Evolutionary conservation across 73 alveolate species (phyloP), one percentile per base, ranked within the genome.

Genomic region (Paramecium octaurelia): DNA sequence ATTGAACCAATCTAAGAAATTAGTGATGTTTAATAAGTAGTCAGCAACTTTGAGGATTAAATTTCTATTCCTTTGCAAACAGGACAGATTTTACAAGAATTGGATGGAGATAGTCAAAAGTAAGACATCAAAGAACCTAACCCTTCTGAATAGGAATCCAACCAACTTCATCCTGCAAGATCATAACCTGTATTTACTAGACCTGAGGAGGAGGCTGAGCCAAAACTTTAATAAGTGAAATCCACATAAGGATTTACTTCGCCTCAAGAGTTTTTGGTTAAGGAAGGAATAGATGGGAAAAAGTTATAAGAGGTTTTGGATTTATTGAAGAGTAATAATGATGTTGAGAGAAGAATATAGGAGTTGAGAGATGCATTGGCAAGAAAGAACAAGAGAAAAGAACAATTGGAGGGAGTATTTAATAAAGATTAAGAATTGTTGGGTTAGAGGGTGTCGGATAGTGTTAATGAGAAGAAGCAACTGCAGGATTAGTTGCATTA

Each of bases 301-400:
- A 64, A 34, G 12, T 27, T 64, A 64, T 3, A 27, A 31, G 84
- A 64, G 24, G 27, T 64, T 12, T 64, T 18, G 84, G 46, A 64
- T 27, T 64, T 64, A 18, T 31, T 64, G 4, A 64, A 64, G 27
- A 64, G 24, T 64, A 64, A 64, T 64, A 27, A 10, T 64, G 84
- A 64, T 29, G 50, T 11, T 8, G 84, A 64, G 11, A 64, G 12
- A 64, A 64, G 84, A 64, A 64, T 64, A 14, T 64, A 64, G 31
- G 84, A 64, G 31, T 14, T 64, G 9, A 64, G 27, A 34, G 42
- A 27, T 64, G 46, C 46, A 14, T 64, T 64, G 12, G 84, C 84
- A 64, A 64, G 84, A 24, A 64, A 64, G 27, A 64, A 64, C 12
- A 64, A 64, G 46, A 64, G 84, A 64, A 64, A 64, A 64, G 84